Percentiles rank a stretch among this genome's conserved stretches.
phyloP scores from a whole-genome alignment of 2,329 filamentous ascomycete genomes.

The Cladosporium sp. region DNA sequence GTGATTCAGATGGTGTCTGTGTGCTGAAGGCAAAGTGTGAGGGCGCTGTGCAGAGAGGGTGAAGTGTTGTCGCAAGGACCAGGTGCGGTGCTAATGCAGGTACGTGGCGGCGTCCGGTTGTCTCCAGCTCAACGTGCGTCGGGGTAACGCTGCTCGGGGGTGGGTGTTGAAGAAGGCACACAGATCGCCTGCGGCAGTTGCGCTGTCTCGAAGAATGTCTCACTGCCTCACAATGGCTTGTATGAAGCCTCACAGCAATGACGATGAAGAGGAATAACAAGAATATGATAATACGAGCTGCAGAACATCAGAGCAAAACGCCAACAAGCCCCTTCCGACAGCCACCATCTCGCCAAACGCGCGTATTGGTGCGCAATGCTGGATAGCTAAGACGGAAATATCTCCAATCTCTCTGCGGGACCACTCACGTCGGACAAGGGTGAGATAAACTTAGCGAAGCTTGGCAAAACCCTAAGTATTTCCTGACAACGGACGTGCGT shows the following conservation, averaged over 20 bases:
- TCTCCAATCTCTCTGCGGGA: background rate
- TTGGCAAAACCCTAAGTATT: background rate
- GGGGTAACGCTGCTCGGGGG: background rate
- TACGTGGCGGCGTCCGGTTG: background rate
- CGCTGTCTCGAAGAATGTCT: background rate
- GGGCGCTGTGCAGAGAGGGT: background rate
- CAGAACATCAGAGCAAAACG: background rate
- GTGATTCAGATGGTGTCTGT: background rate
- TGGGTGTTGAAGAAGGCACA: constrained; percentile 1
- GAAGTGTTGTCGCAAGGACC: background rate
- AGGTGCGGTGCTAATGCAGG: constrained; percentile 2
- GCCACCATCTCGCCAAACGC: background rate
- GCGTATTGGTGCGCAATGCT: background rate
- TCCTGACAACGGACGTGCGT: background rate
- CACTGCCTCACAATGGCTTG: background rate
- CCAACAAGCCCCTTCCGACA: background rate
- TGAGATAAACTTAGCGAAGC: background rate
- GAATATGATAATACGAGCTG: background rate
- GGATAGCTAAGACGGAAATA: background rate
- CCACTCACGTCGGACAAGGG: background rate
- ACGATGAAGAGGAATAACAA: background rate
- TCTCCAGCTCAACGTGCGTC: constrained; percentile 10
- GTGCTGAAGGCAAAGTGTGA: background rate
- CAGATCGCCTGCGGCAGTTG: background rate
- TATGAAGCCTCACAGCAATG: background rate